Base-by-base conservation (phyloP, 1,139 yeast species). In the Yamadazyma songkhlaensis region DNA sequence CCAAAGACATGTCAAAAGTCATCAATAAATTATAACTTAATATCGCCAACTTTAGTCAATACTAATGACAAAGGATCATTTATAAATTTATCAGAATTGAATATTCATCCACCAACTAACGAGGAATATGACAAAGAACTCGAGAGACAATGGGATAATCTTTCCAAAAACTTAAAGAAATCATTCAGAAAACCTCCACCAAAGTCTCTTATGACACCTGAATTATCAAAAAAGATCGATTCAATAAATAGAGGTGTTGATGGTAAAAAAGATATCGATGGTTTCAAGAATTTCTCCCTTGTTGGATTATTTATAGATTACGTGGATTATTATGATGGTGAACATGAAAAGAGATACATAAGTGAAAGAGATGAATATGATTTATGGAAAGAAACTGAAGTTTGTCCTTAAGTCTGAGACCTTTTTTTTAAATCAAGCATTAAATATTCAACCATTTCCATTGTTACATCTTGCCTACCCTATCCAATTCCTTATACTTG, bases 211-310 rank as follows among this genome's bases (percentile, higher is more conserved):
- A 55, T 86, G 55, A 73, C 77, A n/a, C 70, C 67, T n/a, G 81
- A 76, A 26, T 75, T 74, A 40, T 69, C 70, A 29, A 77, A 76
- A 51, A 56, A 67, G 41, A 63, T 87, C 31, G 95, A 87, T 57
- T 76, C 84, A 38, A 82, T 87, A 36, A 70, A 77, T 35, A 72
- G 95, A 47, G 94, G 95, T 5, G 95, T 86, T 10, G 95, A 87
- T 58, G 96, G 95, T 7, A 74, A 81, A 36, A 76, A 81, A 51
- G 87, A 79, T 36, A 80, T 61, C 22, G 74, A 75, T 25, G 95
- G 94, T 1, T 66, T 75, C 41, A 80, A 77, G 51, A 81, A 85
- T 56, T 86, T 84, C 56, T 78, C 81, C 1, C 78, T 85, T 20
- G 74, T 84, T 24, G 81, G 84, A 25, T 60, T 87, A 66, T 79